Evolutionary conservation across 768 basidiomycete genomes (phyloP).

Genomic region (Tephrocybe sp.): DNA sequence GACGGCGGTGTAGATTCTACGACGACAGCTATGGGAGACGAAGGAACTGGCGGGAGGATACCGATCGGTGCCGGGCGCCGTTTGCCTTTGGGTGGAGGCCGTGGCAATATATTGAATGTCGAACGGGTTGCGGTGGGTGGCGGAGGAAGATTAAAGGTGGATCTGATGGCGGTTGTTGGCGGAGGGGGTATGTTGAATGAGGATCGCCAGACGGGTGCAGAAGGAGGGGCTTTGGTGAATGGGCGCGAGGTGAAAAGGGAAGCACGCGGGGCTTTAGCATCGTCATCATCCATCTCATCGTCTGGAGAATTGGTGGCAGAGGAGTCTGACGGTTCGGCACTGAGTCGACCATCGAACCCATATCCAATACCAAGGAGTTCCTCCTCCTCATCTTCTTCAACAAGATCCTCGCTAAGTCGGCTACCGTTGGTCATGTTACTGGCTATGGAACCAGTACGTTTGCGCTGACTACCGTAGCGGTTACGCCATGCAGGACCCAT

Average conservation of each 20-base stretch:
- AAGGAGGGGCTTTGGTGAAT: constrained; percentile 39
- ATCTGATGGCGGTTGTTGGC: constrained; percentile 49
- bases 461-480: constrained; percentile 56
- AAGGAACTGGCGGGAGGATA: constrained; percentile 66
- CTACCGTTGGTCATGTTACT: constrained; percentile 67
- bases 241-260: constrained; percentile 24
- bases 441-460: constrained; percentile 73
- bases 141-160: constrained; percentile 46
- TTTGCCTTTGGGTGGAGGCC: constrained; percentile 40
- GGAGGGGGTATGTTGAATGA: constrained; percentile 53
- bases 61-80: constrained; percentile 62
- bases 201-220: constrained; percentile 57
- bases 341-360: constrained; percentile 47
- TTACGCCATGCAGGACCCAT: constrained; percentile 66
- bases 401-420: constrained; percentile 72
- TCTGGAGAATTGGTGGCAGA: constrained; percentile 44
- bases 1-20: constrained; percentile 25
- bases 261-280: constrained; percentile 22
- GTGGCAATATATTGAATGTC: constrained; percentile 50
- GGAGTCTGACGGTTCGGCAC: constrained; percentile 33
- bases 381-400: constrained; percentile 80
- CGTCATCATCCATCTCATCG: constrained; percentile 36
- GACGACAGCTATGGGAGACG: constrained; percentile 63
- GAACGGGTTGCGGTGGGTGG: constrained; percentile 45
- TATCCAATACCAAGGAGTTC: constrained; percentile 69